A percentile compares a stretch with the other conserved stretches of the same genome.
Evolutionary conservation across 2,329 filamentous ascomycete species (phyloP).

Genomic region (Fusarium sororula): DNA sequence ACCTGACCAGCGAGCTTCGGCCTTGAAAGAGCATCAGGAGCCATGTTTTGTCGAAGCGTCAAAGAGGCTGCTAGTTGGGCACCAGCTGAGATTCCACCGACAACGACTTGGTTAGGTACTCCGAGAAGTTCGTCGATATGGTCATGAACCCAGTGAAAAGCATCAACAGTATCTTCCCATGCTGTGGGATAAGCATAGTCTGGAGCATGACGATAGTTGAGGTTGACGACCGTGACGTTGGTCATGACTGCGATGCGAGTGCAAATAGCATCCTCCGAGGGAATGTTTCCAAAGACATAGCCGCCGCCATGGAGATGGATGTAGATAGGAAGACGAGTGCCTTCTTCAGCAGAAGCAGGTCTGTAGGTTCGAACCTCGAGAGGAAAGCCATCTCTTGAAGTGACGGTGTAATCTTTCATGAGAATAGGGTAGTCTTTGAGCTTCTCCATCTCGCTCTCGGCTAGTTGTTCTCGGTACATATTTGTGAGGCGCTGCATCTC

Average conservation of each 20-base stretch:
- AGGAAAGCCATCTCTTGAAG: conserved; percentile 24
- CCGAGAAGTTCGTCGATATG: conserved; percentile 21
- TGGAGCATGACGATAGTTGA: conserved; percentile 69
- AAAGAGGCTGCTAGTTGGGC: conserved; percentile 54
- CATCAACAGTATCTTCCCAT: conserved; percentile 63
- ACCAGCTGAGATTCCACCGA: conserved; percentile 61
- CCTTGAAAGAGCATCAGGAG: conserved; percentile 3
- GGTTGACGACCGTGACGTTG: conserved; percentile 58
- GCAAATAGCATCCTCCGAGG: conserved; percentile 63
- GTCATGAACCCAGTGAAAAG: conserved; percentile 62
- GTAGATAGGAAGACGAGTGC: conserved; percentile 58
- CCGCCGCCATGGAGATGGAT: conserved; percentile 65
- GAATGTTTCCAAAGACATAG: conserved; percentile 63
- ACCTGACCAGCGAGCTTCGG: conserved; percentile 59
- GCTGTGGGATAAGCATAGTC: conserved; percentile 61
- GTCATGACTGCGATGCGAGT: conserved; percentile 55
- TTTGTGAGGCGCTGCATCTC: conserved; percentile 29
- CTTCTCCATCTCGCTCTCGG: conserved; percentile 4
- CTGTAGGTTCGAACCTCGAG: conserved; percentile 38
- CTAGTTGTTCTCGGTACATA: conserved; percentile 16
- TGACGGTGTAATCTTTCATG: conserved; percentile 45
- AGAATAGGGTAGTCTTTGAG: conserved; percentile 34
- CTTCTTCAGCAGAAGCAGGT: background rate
- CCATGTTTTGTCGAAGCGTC: conserved; percentile 50
- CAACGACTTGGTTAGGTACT: conserved; percentile 44